Percentiles rank a stretch among this genome's conserved stretches.
These are phyloP conservation scores for Xylaria digitata DNA, from an alignment of 2,329 filamentous ascomycete species.

Conservation along the genomic window DNA sequence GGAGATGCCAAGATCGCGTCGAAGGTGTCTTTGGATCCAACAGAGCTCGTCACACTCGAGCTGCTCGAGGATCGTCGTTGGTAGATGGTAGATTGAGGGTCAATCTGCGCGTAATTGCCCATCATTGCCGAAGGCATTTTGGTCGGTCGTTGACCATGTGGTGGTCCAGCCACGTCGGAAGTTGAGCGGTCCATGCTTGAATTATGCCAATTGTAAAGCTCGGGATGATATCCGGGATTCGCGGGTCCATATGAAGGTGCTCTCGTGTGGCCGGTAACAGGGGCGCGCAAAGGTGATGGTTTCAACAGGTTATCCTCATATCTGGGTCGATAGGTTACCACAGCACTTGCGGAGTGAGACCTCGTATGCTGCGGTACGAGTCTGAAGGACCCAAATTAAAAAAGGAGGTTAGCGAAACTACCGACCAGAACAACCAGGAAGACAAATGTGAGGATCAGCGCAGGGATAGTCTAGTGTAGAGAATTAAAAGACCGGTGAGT, in stretches of 20 bases:
- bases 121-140: slow-evolving; percentile 43
- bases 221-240: slow-evolving; percentile 39
- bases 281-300: slow-evolving; percentile 30
- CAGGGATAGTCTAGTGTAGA: slow-evolving; percentile 15
- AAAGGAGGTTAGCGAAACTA: slow-evolving; percentile 42
- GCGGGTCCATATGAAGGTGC: slow-evolving; percentile 37
- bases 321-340: slow-evolving; percentile 35
- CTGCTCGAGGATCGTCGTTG: slow-evolving; percentile 45
- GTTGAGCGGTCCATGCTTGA: slow-evolving; percentile 39
- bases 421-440: slow-evolving; percentile 24
- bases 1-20: slow-evolving; percentile 49
- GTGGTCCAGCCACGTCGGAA: slow-evolving; percentile 36
- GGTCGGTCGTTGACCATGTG: slow-evolving; percentile 38
- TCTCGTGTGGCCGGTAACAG: slow-evolving; percentile 15
- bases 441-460: slow-evolving; percentile 44
- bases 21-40: slow-evolving; percentile 46
- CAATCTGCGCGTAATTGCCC: slow-evolving; percentile 49
- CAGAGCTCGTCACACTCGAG: slow-evolving; percentile 45
- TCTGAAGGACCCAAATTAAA: slow-evolving; percentile 38
- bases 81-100: slow-evolving; percentile 44
- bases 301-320: slow-evolving; percentile 43
- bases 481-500: slow-evolving; percentile 29
- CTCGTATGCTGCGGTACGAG: slow-evolving; percentile 43
- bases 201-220: slow-evolving; percentile 36
- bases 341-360: slow-evolving; percentile 44